Evolutionary conservation across 768 basidiomycete genomes (phyloP), one percentile per base, ranked within the genome.

Genomic region (Thelephora ganbajun): DNA sequence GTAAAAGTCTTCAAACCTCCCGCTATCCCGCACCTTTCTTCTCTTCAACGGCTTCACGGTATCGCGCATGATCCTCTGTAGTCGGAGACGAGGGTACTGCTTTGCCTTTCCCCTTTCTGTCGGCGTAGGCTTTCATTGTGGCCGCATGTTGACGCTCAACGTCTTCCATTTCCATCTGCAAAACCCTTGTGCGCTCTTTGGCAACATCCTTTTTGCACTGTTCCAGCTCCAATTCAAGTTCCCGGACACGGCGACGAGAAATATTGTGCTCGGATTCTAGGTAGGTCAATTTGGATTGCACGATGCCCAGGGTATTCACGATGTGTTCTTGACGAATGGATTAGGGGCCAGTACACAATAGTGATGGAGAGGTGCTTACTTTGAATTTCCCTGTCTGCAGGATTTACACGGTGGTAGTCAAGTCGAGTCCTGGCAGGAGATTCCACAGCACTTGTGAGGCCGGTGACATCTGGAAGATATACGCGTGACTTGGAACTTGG

Each of bases 181-280:
- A 62, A 11, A 84, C 67, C 20, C 76, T 65, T 2, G 79, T 79
- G 12, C 84, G 73, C 58, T 90, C 86, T 47, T 69, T 66, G 1
- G 71, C 74, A 2, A 86, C 81, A 41, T 92, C 84, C n/a, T 74
- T 71, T 58, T 83, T 87, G 53, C 85, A 86, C 12, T 74, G 74
- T 51, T 94, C 89, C 5, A 96, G 70, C 59, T 94, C 92, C 47
- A 73, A 67, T 62, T 96, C 92, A 2, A 96, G 71, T 57, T 94
- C 91, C 34, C 79, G 67, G n/a, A 96, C 85, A 14, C 90, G 72
- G 20, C 84, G 70, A 1, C 87, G 72, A 4, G 89, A 90, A 7
- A 87, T 74, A 3, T 79, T 69, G 54, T 93, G 93, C 57, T 94
- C 87, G 0, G 77, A 73, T 55, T 92, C 86, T 2, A 93, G 72